phyloP scores from a whole-genome alignment of 768 basidiomycete genomes.

The Tulasnella sp. region DNA sequence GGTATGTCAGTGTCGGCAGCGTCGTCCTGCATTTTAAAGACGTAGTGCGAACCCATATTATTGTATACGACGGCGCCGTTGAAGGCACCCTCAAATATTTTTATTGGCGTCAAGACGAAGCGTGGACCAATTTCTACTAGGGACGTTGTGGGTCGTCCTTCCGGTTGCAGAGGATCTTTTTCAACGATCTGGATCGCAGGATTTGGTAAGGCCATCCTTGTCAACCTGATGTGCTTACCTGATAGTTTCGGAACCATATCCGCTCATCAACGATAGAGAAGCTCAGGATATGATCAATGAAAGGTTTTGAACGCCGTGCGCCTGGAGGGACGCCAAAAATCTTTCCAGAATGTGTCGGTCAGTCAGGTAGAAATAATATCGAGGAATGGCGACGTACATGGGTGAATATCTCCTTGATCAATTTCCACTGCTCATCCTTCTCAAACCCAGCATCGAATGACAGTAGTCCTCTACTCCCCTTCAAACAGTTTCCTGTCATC shows the following conservation, averaged over 20 bases:
- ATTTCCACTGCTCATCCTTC: constrained; percentile 67
- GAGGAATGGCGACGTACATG: constrained; percentile 41
- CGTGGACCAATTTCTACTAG: constrained; percentile 95
- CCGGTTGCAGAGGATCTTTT: constrained; percentile 82
- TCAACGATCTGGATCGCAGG: constrained; percentile 61
- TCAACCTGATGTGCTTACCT: constrained; percentile 39
- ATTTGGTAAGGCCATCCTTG: neutral
- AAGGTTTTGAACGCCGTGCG: constrained; percentile 88
- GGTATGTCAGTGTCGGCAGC: constrained; percentile 2
- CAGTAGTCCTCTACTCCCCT: constrained; percentile 83
- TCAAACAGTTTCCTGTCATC: constrained; percentile 98
- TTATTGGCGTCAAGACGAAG: constrained; percentile 92
- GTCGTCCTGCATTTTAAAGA: neutral
- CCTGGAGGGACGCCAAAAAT: constrained; percentile 89
- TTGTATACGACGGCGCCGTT: constrained; percentile 89
- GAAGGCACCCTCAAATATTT: constrained; percentile 97
- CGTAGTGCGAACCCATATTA: constrained; percentile 60
- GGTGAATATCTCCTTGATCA: constrained; percentile 88
- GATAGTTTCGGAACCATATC: constrained; percentile 99
- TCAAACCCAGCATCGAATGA: constrained; percentile 90
- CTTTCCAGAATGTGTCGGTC: constrained; percentile 35
- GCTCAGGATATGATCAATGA: constrained; percentile 93
- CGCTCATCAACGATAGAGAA: constrained; percentile 93
- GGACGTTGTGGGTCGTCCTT: constrained; percentile 72
- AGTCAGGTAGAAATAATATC: constrained; percentile 5